phyloP scores from a whole-genome alignment of 768 basidiomycete species.

The Lyophyllum atratum region DNA sequence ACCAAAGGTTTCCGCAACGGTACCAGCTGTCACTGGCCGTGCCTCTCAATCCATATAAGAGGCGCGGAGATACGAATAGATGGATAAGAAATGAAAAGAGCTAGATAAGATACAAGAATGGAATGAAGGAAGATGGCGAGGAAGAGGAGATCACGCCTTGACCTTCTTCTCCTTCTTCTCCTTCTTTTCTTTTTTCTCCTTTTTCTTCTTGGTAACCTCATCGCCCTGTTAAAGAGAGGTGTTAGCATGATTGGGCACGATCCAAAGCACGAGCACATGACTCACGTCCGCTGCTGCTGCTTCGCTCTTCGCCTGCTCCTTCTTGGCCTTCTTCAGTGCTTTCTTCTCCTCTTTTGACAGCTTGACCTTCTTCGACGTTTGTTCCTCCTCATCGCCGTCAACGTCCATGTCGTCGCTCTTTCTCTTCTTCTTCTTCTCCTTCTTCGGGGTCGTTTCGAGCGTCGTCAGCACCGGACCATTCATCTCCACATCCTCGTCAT shows the following conservation, averaged over 20 bases:
- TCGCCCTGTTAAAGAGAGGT: conserved; percentile 15
- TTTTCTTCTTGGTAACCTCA: conserved; percentile 45
- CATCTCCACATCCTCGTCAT: conserved; percentile 46
- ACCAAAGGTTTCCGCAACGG: neutral
- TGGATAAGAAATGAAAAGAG: conserved; percentile 3
- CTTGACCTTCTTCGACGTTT: conserved; percentile 70
- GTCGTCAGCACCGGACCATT: conserved; percentile 56
- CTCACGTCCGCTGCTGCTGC: conserved; percentile 44
- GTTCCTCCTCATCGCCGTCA: conserved; percentile 54
- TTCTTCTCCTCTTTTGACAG: conserved; percentile 86
- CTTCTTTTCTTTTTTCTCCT: conserved; percentile 55
- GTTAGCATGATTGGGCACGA: neutral
- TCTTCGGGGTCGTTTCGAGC: conserved; percentile 56
- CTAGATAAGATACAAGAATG: conserved; percentile 16
- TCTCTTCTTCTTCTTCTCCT: conserved; percentile 70
- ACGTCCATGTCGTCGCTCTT: conserved; percentile 69
- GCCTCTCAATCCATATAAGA: neutral
- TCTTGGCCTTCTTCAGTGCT: conserved; percentile 77
- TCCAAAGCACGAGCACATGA: conserved; percentile 9
- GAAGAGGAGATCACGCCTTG: conserved; percentile 28
- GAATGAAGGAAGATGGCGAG: conserved; percentile 13
- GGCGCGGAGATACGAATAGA: neutral
- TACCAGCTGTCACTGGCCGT: neutral
- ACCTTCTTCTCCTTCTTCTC: conserved; percentile 36
- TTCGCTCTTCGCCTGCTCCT: conserved; percentile 59